Evolutionary conservation across 2,329 filamentous ascomycete species (phyloP), one percentile per base, ranked within the genome.

Genomic region (Fusarium guadeloupense): DNA sequence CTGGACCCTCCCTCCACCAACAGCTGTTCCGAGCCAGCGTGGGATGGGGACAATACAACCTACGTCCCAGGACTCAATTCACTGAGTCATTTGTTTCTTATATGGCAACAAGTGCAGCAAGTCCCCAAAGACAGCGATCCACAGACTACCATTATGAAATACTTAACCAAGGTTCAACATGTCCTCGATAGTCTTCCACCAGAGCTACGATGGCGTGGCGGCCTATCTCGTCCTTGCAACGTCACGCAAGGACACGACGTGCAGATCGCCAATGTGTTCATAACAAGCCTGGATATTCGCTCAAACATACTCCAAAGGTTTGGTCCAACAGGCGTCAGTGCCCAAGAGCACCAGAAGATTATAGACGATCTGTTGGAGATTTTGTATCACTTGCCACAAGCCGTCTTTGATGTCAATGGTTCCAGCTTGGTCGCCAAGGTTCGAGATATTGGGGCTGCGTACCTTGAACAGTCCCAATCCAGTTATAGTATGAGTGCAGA

Each of bases 321-420:
- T 4, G 66, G 67, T 5, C 56, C 65, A 0, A 64, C 65, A 3
- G 25, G 16, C 0, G 47, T 19, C 1, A 68, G 46, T 28, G 44
- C 51, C 13, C 19, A 50, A 20, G 69, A 74, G 28, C 72, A 75
- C 35, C 70, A 73, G 17, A 67, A 59, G 12, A 72, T 76, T 16
- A 67, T 76, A 1, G 73, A 75, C 8, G 74, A 76, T 48, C 43
- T 77, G 3, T 51, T 77, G 2, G 75, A 76, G 42, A 74, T 76
- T 1, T 37, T 77, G 1, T 70, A 74, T 25, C 73, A 75, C 20
- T 68, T 76, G 10, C 72, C 73, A 10, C 62, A 66, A 6, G 64
- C 72, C 6, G 70, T 74, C 0, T 69, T 76, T 12, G 70, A 76
- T 49, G 71, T 72, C 6, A 75, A 75, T 43, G 73, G 74, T 1